Evolutionary conservation across 495 filamentous ascomycete genomes (phyloP), one percentile per base, ranked within the genome.

Genomic region (Neurospora sp.): DNA sequence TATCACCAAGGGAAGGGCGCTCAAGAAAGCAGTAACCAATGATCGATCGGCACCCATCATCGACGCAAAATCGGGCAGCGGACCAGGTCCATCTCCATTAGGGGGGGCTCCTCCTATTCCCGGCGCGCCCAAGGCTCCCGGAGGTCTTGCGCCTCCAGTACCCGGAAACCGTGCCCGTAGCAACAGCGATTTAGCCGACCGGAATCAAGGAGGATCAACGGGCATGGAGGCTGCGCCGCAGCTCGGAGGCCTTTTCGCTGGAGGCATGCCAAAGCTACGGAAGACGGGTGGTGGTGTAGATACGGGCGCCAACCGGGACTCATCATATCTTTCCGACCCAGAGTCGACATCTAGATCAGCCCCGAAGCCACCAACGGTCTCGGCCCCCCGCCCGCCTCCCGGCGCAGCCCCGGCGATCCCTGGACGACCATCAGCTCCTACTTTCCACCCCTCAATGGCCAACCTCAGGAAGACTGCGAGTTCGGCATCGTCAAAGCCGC

Each of bases 11-110:
- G 96, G 96, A 45, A 85, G 85, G 74, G 79, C 82, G 61, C 85
- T 99, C 59, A 97, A 92, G 85, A 97, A 97, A 83, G 83, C 94
- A 12, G 92, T 94, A 38, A 96, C 94, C 72, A 98, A 99, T 81
- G 96, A 99, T 83, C 89, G 96, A 82, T 98, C 94, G 48, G 94
- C 93, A 18, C 96, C 96, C 2, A 73, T 86, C 71, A 81, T 98
- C 69, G 87, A 81, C 18, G 87, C 84, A 59, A 85, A 87, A n/a
- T 73, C 76, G 9, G 75, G 48, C 74, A 88, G 87, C 71, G 86
- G 85, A 14, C 81, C 86, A 35, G 89, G 88, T 16, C 82, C 84
- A 3, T 77, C 79, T 70, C 79, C 77, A 37, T 79, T 92, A 68
- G 88, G 85, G 71, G 90, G 91, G 39, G 94, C 95, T 42, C 95